Percentiles rank a stretch among this genome's conserved stretches.
Evolutionary conservation across 23 red algal species (phyloP).

Genomic region (Gracilaria vermiculophylla): DNA sequence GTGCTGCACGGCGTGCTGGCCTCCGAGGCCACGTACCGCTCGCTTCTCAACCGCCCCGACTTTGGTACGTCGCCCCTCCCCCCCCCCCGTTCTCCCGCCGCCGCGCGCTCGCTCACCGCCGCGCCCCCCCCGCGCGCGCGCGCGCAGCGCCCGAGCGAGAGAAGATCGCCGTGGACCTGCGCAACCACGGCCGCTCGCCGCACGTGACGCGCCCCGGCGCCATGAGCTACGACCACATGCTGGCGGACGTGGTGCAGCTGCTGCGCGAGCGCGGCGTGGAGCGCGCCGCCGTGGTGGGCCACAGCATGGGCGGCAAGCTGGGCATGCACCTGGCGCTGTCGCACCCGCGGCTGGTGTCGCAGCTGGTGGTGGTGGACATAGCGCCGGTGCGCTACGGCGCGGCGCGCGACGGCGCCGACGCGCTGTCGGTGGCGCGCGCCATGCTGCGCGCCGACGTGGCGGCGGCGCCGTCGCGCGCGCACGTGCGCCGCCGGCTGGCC

Average conservation of each 20-base stretch:
- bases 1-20: constrained; percentile 93
- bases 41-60: constrained; percentile 75
- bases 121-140: no score
- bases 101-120: not conserved
- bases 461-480: constrained; percentile 16
- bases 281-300: constrained; percentile 58
- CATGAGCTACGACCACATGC: constrained; percentile 79
- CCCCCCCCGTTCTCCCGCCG: not conserved
- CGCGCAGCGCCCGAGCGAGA: constrained; percentile 19
- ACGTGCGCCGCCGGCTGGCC: constrained; percentile 42
- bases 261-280: constrained; percentile 35
- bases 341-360: constrained; percentile 59
- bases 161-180: constrained; percentile 75
- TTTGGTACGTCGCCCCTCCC: constrained; percentile 42
- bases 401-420: not conserved
- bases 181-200: constrained; percentile 88
- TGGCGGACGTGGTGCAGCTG: constrained; percentile 60
- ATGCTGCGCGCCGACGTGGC: constrained; percentile 32
- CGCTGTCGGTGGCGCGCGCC: not conserved
- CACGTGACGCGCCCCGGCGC: not conserved
- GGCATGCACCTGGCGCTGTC: constrained; percentile 78
- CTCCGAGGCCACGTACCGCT: constrained; percentile 75
- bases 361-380: constrained; percentile 88
- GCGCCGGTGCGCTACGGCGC: constrained; percentile 71
- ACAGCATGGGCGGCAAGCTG: constrained; percentile 92